Conservation (phyloP, 1,139 yeast genomes). For the Candida frijolesensis region DNA sequence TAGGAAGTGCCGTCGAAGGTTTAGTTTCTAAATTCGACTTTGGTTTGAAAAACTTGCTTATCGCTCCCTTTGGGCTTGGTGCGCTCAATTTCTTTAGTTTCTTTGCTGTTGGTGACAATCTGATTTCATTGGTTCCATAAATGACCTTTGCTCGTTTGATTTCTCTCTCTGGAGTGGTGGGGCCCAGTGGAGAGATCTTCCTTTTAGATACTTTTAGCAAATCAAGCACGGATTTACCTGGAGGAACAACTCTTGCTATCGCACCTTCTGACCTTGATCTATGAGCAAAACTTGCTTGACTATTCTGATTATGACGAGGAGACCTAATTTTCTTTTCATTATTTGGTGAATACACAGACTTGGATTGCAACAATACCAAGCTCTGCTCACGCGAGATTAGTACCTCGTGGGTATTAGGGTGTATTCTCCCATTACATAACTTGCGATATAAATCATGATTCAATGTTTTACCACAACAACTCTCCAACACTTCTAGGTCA, state of each 20-base stretch:
- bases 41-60: conserved; percentile 17
- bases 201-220: conserved; percentile 10
- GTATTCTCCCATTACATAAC: conserved; percentile 66
- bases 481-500: conserved; percentile 45
- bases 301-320: not conserved
- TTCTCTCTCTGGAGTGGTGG: conserved; percentile 7
- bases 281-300: not conserved
- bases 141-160: conserved; percentile 10
- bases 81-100: conserved; percentile 12
- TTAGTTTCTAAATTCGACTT: not conserved
- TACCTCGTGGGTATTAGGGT: conserved; percentile 61
- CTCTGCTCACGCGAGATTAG: conserved; percentile 51
- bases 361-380: conserved; percentile 25
- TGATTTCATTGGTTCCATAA: conserved; percentile 2
- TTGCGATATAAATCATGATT: conserved; percentile 48
- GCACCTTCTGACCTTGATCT: conserved; percentile 13
- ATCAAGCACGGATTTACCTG: conserved; percentile 14
- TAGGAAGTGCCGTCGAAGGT: not conserved
- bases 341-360: conserved; percentile 21
- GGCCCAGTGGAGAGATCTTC: not conserved
- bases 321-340: not conserved
- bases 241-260: not conserved
- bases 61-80: conserved; percentile 9
- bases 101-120: conserved; percentile 16
- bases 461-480: conserved; percentile 65